Evolutionary conservation across 2,329 filamentous ascomycete species (phyloP).

Genomic region (Chrysoporthe cubensis): DNA sequence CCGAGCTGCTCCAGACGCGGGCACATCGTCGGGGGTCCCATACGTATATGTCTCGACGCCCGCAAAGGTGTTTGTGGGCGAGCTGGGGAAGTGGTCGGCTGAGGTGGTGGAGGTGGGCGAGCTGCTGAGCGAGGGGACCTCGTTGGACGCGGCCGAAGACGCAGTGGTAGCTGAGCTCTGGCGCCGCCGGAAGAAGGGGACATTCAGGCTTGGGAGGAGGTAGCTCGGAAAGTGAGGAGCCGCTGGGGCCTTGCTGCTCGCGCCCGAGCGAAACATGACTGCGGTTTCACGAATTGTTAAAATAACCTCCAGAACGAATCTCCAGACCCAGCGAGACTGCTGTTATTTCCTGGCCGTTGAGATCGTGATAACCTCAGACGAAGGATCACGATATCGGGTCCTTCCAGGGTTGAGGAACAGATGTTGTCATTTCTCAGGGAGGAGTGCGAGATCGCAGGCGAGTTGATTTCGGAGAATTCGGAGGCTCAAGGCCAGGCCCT

Average conservation of each 20-base stretch:
- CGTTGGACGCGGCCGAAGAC: conserved; percentile 32
- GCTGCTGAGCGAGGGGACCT: conserved; percentile 32
- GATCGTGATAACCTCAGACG: not conserved
- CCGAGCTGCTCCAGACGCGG: conserved; percentile 33
- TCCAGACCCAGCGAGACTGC: not conserved
- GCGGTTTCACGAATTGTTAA: too few species aligned
- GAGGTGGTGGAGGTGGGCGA: conserved; percentile 32
- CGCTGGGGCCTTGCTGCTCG: conserved; percentile 5
- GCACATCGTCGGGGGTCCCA: conserved; percentile 28
- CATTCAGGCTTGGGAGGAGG: conserved; percentile 54
- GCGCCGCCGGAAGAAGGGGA: conserved; percentile 52
- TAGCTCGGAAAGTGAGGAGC: conserved; percentile 50
- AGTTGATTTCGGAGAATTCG: not conserved
- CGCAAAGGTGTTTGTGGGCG: conserved; percentile 32
- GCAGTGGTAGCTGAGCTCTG: conserved; percentile 35
- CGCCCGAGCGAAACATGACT: conserved; percentile 5
- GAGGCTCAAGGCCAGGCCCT: not conserved
- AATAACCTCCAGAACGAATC: not conserved
- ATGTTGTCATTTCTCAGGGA: not conserved
- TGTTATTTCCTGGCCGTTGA: conserved; percentile 2
- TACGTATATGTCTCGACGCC: conserved; percentile 31
- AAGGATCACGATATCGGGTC: conserved; percentile 1
- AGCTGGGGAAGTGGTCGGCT: conserved; percentile 32
- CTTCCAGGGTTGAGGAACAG: not conserved
- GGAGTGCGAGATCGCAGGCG: not conserved